Conservation (phyloP, 192 early-diverging fungal species). For the Tieghemiomyces parasiticus region DNA sequence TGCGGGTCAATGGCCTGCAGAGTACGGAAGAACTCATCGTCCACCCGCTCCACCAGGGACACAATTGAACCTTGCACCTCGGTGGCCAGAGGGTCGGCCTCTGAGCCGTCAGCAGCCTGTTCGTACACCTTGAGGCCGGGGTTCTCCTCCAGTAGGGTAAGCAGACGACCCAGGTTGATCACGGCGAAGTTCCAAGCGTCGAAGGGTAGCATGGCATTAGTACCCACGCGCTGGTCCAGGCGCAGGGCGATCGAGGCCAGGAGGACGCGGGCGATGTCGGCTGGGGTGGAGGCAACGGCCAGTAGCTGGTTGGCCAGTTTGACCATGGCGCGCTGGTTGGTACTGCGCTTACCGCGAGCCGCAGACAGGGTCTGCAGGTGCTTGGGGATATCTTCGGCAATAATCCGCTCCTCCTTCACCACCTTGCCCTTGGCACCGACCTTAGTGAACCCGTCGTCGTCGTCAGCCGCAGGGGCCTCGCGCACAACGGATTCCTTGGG, state of each 20-base stretch:
- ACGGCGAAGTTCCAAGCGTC: conserved; percentile 69
- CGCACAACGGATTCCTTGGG: conserved; percentile 13
- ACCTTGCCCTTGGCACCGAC: conserved; percentile 52
- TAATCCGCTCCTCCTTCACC: conserved; percentile 20
- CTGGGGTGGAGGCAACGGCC: conserved; percentile 41
- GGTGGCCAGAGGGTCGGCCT: conserved; percentile 40
- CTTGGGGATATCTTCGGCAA: conserved; percentile 67
- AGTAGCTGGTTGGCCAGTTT: conserved; percentile 48
- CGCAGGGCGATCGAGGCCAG: conserved; percentile 74
- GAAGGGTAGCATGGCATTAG: conserved; percentile 51
- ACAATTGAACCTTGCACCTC: conserved; percentile 55
- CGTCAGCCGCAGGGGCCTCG: conserved; percentile 16
- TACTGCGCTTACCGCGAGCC: conserved; percentile 90
- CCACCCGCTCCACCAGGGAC: conserved; percentile 80
- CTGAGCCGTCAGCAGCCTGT: conserved; percentile 45
- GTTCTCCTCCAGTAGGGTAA: conserved; percentile 64
- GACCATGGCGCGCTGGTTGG: conserved; percentile 69
- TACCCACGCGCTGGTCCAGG: conserved; percentile 63
- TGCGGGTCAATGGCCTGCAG: conserved; percentile 95
- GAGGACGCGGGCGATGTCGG: conserved; percentile 71
- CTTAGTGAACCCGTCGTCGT: conserved; percentile 50
- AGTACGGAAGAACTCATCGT: conserved; percentile 94
- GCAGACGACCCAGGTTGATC: conserved; percentile 59
- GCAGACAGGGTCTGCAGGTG: conserved; percentile 60
- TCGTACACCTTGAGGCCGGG: conserved; percentile 54